Base-by-base conservation (phyloP, 768 basidiomycete species). In the Rhizopogon sp. region DNA sequence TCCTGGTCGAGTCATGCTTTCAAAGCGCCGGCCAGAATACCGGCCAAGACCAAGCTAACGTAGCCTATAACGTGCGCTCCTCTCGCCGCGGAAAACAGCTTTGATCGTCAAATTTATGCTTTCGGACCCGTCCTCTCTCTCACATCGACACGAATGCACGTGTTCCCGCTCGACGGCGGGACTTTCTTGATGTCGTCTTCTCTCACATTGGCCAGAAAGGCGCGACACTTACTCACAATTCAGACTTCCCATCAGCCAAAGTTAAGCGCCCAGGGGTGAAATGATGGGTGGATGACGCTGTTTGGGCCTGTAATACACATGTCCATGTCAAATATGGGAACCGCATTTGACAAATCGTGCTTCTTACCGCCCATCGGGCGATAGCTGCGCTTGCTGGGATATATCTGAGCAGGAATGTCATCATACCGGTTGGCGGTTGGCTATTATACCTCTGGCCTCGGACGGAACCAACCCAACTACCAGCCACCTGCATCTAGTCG, bases 161-260 rank as follows among this genome's bases (percentile, higher is more conserved):
- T 49, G 47, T 49, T 49, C 50, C 51, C 44, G 37, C 22, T 50
- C 47, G 17, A 20, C 22, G 53, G 53, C 35, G 49, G 65, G 46
- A 55, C n/a, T 20, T 54, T 60, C 64, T 60, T 60, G 56, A 63
- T 25, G 66, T 61, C 59, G 60, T 61, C 54, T 43, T 10, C 41
- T 46, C 16, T 40, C 39, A 7, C 39, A 39, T 39, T 39, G 14
- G 16, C 16, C 16, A 17, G 25, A 25, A n/a, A 40, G n/a, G 39
- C n/a, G 39, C 16, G 39, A 33, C 14, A 3, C 9, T 37, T 37
- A 22, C 35, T n/a, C 46, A 47, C 46, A 33, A 3, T 47, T 20
- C 31, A 17, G 45, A 17, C 17, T 14, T 16, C 31, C 25, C 6
- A 33, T 33, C 7, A 10, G 31, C 7, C 31, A 8, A 33, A 33